Percentiles rank a stretch among this genome's conserved stretches.
phyloP scores from a whole-genome alignment of 306 rosid species.

The Cucurbita ficifolia region DNA sequence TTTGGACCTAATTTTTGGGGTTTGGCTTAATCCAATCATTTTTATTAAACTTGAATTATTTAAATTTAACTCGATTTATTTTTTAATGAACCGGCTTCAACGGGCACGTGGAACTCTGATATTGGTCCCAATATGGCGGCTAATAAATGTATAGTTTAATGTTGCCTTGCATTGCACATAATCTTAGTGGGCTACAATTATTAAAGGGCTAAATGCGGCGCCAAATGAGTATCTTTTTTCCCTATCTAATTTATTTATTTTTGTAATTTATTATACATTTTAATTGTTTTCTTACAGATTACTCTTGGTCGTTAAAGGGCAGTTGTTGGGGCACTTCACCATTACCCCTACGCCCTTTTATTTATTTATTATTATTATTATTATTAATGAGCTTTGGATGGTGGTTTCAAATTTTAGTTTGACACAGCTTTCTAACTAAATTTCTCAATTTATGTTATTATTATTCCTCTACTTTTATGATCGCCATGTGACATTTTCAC shows the following conservation, averaged over 20 bases:
- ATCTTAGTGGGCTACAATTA: background rate
- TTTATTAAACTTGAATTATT: too few relatives aligned
- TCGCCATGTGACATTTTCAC: too few relatives aligned
- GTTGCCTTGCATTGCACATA: background rate
- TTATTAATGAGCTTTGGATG: too few relatives aligned
- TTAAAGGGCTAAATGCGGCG: background rate
- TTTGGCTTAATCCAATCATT: too few relatives aligned
- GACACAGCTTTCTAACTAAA: background rate
- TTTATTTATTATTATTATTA: too few relatives aligned
- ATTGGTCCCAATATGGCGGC: background rate
- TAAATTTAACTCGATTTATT: too few relatives aligned
- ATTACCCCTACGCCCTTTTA: too few relatives aligned
- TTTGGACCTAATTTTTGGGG: too few relatives aligned
- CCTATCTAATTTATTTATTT: background rate
- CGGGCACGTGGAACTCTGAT: too few relatives aligned
- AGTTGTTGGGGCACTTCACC: too few relatives aligned
- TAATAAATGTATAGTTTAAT: background rate
- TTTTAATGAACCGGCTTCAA: too few relatives aligned
- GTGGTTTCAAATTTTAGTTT: too few relatives aligned
- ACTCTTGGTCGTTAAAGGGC: background rate
- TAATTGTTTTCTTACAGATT: background rate
- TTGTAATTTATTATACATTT: background rate
- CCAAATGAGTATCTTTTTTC: background rate
- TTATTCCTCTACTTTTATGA: background rate
- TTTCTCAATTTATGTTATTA: background rate